A percentile compares a stretch with the other conserved stretches of the same genome.
These are phyloP conservation scores for Saccharomyces hybrid DNA, from an alignment of 1,139 yeast genomes.

Conservation along the genomic window DNA sequence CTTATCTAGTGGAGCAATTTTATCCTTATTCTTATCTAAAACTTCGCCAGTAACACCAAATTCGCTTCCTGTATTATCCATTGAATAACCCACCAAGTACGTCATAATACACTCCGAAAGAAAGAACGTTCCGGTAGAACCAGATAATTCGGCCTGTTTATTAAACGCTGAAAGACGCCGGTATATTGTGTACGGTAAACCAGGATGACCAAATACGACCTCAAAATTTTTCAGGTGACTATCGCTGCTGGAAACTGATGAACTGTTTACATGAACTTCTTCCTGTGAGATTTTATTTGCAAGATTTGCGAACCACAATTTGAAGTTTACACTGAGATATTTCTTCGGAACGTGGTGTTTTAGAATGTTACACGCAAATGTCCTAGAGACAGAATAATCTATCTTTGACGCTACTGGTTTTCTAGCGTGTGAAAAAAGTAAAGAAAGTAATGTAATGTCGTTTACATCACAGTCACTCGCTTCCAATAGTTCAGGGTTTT, in stretches of 20 bases:
- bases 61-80: not conserved
- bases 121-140: not conserved
- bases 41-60: not conserved
- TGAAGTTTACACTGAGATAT: slow-evolving; percentile 9
- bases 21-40: not conserved
- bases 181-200: not conserved
- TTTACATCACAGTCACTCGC: slow-evolving; percentile 1
- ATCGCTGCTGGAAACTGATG: not conserved
- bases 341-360: slow-evolving; percentile 5
- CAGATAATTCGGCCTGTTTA: not conserved
- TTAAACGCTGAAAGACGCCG: not conserved
- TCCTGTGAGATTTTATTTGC: not conserved
- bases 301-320: slow-evolving; percentile 11
- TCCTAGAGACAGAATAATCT: not conserved
- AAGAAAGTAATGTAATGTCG: slow-evolving; percentile 9
- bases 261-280: not conserved
- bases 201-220: not conserved
- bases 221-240: not conserved
- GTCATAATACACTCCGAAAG: not conserved
- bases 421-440: slow-evolving; percentile 9
- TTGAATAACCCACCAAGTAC: not conserved
- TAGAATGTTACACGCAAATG: slow-evolving; percentile 1
- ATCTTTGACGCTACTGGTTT: not conserved
- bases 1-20: not conserved
- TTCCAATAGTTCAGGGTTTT: not conserved